A percentile compares a stretch with the other conserved stretches of the same genome.
These are phyloP conservation scores for Fusarium floridanum DNA, from an alignment of 2,329 filamentous ascomycete species.

Conservation along the genomic window DNA sequence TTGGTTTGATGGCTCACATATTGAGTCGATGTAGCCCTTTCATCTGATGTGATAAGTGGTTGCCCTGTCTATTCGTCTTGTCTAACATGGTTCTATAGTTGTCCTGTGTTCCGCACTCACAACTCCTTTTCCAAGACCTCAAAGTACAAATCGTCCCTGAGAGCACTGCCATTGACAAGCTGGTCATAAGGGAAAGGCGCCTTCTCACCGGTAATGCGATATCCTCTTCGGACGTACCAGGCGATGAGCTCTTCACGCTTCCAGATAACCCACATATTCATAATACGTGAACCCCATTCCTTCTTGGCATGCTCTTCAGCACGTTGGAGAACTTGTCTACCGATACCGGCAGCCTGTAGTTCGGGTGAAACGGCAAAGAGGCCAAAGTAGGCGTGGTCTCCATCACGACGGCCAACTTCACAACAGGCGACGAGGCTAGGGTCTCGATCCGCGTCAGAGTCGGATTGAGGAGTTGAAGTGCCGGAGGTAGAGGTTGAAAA, in stretches of 20 bases:
- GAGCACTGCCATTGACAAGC: slow-evolving; percentile 51
- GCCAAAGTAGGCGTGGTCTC: slow-evolving; percentile 57
- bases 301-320: slow-evolving; percentile 56
- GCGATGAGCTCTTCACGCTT: slow-evolving; percentile 58
- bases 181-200: slow-evolving; percentile 58
- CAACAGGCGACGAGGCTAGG: slow-evolving; percentile 57
- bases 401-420: slow-evolving; percentile 52
- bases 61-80: not conserved
- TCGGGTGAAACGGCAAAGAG: slow-evolving; percentile 62
- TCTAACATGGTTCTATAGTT: not conserved
- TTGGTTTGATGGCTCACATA: not conserved
- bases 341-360: slow-evolving; percentile 59
- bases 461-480: slow-evolving; percentile 22
- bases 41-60: not conserved
- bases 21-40: not conserved
- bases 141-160: slow-evolving; percentile 61
- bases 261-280: slow-evolving; percentile 62
- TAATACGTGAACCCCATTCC: slow-evolving; percentile 48
- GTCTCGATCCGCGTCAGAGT: slow-evolving; percentile 31
- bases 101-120: slow-evolving; percentile 1
- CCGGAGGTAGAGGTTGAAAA: slow-evolving; percentile 10
- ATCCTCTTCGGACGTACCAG: slow-evolving; percentile 62
- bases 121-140: slow-evolving; percentile 56
- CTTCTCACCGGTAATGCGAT: slow-evolving; percentile 54
- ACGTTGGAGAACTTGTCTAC: slow-evolving; percentile 54